These are phyloP conservation scores for Venturia asperata DNA, from an alignment of 2,329 filamentous ascomycete genomes.

Conservation along the genomic window DNA sequence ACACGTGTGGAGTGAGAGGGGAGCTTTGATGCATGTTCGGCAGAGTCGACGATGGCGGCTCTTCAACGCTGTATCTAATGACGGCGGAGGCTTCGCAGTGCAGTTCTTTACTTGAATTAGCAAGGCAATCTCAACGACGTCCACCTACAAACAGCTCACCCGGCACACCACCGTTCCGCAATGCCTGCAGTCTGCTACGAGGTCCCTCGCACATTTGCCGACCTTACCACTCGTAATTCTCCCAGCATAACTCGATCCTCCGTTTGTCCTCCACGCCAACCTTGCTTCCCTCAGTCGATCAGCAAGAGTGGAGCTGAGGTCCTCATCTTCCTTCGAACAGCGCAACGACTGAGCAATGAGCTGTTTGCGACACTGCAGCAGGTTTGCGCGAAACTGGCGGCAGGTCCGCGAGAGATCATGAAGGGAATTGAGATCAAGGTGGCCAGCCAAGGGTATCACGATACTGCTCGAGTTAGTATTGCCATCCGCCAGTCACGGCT, in stretches of 20 bases:
- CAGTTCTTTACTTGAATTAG: constrained; percentile 60
- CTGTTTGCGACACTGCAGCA: constrained; percentile 70
- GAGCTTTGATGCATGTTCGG: constrained; percentile 63
- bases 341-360: constrained; percentile 69
- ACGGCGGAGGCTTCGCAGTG: constrained; percentile 70
- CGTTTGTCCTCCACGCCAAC: constrained; percentile 24
- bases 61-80: constrained; percentile 51
- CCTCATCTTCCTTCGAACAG: constrained; percentile 63
- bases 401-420: constrained; percentile 77
- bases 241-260: constrained; percentile 23
- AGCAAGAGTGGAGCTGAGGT: constrained; percentile 47
- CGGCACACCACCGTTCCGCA: constrained; percentile 75
- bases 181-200: constrained; percentile 75
- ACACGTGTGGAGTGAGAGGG: constrained; percentile 50
- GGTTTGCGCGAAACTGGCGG: constrained; percentile 66
- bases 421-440: constrained; percentile 80
- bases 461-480: constrained; percentile 49
- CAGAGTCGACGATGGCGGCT: constrained; percentile 78
- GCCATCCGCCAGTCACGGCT: constrained; percentile 9
- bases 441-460: constrained; percentile 64
- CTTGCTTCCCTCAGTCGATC: constrained; percentile 28
- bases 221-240: constrained; percentile 58
- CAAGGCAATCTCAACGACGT: neutral
- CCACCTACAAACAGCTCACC: constrained; percentile 45
- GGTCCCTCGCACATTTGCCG: constrained; percentile 74